Conservation (phyloP, 805 yeast genomes). For the Brettanomyces sp. region DNA sequence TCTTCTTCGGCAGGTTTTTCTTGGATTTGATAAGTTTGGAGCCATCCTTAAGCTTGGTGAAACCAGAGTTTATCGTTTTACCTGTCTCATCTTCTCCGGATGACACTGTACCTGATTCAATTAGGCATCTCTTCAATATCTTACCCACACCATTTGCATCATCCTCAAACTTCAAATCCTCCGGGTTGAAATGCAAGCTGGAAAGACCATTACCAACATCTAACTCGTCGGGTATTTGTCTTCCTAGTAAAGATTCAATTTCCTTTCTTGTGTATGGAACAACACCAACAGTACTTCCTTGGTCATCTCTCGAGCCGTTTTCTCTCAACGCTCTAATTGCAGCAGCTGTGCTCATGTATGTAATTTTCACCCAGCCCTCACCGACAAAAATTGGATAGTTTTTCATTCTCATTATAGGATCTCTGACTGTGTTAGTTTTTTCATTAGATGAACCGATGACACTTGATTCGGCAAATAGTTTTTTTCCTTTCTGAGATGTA, state of each 20-base stretch:
- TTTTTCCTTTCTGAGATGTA: background rate
- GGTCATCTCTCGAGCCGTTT: slow-evolving; percentile 65
- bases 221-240: background rate
- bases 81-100: background rate
- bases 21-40: background rate
- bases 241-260: slow-evolving; percentile 45
- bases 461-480: background rate
- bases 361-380: slow-evolving; percentile 82
- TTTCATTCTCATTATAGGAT: slow-evolving; percentile 8
- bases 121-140: background rate
- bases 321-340: slow-evolving; percentile 82
- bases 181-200: background rate
- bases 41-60: slow-evolving; percentile 1
- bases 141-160: slow-evolving; percentile 1
- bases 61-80: background rate
- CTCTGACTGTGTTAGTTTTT: background rate
- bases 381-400: slow-evolving; percentile 71
- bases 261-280: slow-evolving; percentile 55
- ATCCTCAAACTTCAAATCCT: background rate
- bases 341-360: slow-evolving; percentile 65
- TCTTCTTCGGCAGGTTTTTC: background rate
- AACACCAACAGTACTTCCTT: slow-evolving; percentile 47
- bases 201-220: slow-evolving; percentile 1
- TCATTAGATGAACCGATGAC: background rate
- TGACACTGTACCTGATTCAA: too few species aligned